Conservation (phyloP, 2,329 filamentous ascomycete species). For the Chaetomium sp. region DNA sequence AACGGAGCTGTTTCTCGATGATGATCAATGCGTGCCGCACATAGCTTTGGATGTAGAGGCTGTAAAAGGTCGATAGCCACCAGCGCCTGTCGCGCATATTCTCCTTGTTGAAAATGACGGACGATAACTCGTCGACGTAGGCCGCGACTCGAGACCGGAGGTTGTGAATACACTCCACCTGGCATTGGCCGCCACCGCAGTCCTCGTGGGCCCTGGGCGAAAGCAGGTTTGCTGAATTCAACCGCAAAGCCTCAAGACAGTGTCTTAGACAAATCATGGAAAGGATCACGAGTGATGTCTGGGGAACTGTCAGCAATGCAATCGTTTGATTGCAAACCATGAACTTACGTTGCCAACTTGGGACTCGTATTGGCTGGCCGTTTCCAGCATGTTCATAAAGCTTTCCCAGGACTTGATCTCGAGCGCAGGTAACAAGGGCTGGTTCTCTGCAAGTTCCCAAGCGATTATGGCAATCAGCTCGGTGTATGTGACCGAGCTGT, state of each 20-base stretch:
- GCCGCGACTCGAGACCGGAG: slow-evolving; percentile 34
- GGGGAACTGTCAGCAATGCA: slow-evolving; percentile 1
- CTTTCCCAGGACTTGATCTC: slow-evolving; percentile 38
- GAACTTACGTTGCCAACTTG: slow-evolving; percentile 36
- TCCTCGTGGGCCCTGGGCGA: slow-evolving; percentile 31
- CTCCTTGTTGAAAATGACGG: slow-evolving; percentile 40
- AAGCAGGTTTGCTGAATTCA: slow-evolving; percentile 35
- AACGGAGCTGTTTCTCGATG: slow-evolving; percentile 38
- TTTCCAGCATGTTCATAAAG: slow-evolving; percentile 38
- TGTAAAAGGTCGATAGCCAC: slow-evolving; percentile 41
- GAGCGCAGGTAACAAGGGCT: slow-evolving; percentile 31
- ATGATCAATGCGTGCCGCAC: slow-evolving; percentile 38
- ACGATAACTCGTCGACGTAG: slow-evolving; percentile 39
- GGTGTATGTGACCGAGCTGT: slow-evolving; percentile 33
- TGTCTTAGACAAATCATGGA: slow-evolving; percentile 38
- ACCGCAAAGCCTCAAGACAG: slow-evolving; percentile 37
- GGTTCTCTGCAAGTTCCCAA: slow-evolving; percentile 40
- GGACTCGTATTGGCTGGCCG: slow-evolving; percentile 37
- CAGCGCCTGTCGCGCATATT: slow-evolving; percentile 39
- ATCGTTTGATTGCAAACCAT: neutral
- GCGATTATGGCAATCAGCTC: slow-evolving; percentile 39
- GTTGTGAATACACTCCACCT: slow-evolving; percentile 37
- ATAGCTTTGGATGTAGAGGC: slow-evolving; percentile 40
- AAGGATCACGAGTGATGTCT: slow-evolving; percentile 38
- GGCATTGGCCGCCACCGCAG: slow-evolving; percentile 36